These are phyloP conservation scores for Fusarium temperatum DNA, from an alignment of 2,329 filamentous ascomycete genomes.

Conservation along the genomic window DNA sequence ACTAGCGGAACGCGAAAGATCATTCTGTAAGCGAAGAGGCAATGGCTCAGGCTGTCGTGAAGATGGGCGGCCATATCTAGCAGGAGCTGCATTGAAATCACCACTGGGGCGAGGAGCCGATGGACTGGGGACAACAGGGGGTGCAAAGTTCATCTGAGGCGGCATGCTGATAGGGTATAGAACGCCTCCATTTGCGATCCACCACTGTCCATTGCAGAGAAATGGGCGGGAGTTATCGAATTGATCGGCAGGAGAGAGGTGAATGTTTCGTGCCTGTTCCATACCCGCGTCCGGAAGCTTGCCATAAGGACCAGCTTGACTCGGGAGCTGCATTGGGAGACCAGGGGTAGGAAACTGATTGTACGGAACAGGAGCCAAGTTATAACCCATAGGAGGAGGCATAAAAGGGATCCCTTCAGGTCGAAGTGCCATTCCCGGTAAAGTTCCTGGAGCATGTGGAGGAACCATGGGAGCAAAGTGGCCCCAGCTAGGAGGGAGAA, in stretches of 20 bases:
- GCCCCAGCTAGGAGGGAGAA: conserved; percentile 43
- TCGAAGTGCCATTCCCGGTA: conserved; percentile 44
- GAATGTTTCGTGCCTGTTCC: conserved; percentile 46
- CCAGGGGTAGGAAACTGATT: conserved; percentile 32
- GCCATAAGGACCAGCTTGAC: conserved; percentile 33
- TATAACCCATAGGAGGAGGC: conserved; percentile 52
- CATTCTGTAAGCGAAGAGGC: conserved; percentile 2
- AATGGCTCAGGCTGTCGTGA: background rate
- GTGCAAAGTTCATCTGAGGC: conserved; percentile 38
- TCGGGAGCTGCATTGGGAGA: conserved; percentile 26
- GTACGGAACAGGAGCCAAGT: conserved; percentile 43
- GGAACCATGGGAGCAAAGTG: conserved; percentile 46
- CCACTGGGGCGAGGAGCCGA: conserved; percentile 3
- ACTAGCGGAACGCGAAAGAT: conserved; percentile 26
- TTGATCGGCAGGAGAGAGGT: conserved; percentile 54
- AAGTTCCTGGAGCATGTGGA: conserved; percentile 44
- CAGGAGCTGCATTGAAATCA: conserved; percentile 2
- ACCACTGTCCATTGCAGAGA: conserved; percentile 56
- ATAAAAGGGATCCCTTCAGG: conserved; percentile 49
- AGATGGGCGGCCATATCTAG: background rate
- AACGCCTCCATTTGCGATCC: conserved; percentile 46
- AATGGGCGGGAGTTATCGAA: conserved; percentile 58
- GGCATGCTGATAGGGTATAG: conserved; percentile 37
- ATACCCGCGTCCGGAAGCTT: conserved; percentile 46
- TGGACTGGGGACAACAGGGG: conserved; percentile 35